phyloP scores from a whole-genome alignment of 2,329 filamentous ascomycete species.

The Thelonectria rubi region DNA sequence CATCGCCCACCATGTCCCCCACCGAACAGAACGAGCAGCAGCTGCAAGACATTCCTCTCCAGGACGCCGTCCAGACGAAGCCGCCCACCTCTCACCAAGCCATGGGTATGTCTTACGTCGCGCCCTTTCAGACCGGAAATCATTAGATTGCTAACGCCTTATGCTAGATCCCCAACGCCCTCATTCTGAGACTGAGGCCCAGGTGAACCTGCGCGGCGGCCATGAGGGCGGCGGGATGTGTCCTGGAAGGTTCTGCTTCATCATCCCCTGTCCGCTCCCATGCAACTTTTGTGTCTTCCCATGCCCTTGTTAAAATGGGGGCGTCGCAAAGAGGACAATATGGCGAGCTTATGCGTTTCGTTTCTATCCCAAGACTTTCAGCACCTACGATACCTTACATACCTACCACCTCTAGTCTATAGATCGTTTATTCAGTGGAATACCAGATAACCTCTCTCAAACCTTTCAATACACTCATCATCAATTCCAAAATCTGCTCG shows the following conservation, averaged over 20 bases:
- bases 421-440: too few species aligned
- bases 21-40: constrained; percentile 2
- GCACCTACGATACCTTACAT: neutral
- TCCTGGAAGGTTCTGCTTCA: constrained; percentile 50
- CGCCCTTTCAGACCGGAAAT: neutral
- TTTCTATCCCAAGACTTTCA: neutral
- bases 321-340: neutral
- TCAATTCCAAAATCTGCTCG: too few species aligned
- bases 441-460: too few species aligned
- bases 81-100: constrained; percentile 9
- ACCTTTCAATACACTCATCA: too few species aligned
- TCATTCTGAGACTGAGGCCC: constrained; percentile 28
- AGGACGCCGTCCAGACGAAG: constrained; percentile 9
- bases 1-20: neutral
- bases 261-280: constrained; percentile 50
- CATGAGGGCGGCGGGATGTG: constrained; percentile 39
- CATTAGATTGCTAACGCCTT: neutral
- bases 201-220: constrained; percentile 43
- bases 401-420: neutral
- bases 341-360: neutral
- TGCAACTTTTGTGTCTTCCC: constrained; percentile 47
- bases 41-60: neutral
- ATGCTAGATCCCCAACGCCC: constrained; percentile 31
- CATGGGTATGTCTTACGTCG: constrained; percentile 10
- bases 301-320: constrained; percentile 10